Evolutionary conservation across 2,329 filamentous ascomycete species (phyloP).

Genomic region (Davidsoniella australis): DNA sequence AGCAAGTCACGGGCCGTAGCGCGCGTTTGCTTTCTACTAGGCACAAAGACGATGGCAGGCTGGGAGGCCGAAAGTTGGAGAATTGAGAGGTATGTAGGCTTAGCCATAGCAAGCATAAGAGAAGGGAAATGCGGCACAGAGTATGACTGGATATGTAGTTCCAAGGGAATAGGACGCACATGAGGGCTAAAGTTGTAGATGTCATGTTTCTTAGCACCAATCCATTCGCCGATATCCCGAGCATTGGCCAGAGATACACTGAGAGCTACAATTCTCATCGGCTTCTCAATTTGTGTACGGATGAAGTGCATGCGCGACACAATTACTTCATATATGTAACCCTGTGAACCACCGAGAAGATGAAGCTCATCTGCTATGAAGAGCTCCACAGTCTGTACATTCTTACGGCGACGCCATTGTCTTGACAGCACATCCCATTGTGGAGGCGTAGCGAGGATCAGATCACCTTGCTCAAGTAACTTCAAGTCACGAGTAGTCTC

Average conservation of each 20-base stretch:
- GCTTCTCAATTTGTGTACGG: conserved; percentile 67
- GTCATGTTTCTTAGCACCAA: conserved; percentile 92
- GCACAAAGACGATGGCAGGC: conserved; percentile 81
- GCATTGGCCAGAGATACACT: conserved; percentile 88
- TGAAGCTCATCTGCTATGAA: conserved; percentile 95
- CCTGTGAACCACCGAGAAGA: conserved; percentile 69
- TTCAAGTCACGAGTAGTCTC: conserved; percentile 85
- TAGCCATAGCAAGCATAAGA: conserved; percentile 95
- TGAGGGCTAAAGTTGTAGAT: conserved; percentile 98
- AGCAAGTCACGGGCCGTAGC: conserved; percentile 74
- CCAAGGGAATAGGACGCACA: conserved; percentile 71
- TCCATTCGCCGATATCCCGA: conserved; percentile 90
- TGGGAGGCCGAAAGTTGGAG: conserved; percentile 77
- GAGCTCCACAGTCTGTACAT: conserved; percentile 74
- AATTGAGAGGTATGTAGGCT: conserved; percentile 79
- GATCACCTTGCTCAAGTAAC: conserved; percentile 68
- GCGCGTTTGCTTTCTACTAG: conserved; percentile 82
- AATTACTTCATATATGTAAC: conserved; percentile 87
- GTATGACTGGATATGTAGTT: conserved; percentile 90
- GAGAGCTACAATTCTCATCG: conserved; percentile 73
- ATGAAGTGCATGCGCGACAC: conserved; percentile 98
- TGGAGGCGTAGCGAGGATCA: conserved; percentile 78
- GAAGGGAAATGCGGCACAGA: conserved; percentile 94
- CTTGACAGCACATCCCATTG: conserved; percentile 95
- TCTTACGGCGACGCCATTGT: conserved; percentile 93